Evolutionary conservation across 176 grass and related monocot genomes (phyloP), one percentile per base, ranked within the genome.

Genomic region (Oryza longistaminata): DNA sequence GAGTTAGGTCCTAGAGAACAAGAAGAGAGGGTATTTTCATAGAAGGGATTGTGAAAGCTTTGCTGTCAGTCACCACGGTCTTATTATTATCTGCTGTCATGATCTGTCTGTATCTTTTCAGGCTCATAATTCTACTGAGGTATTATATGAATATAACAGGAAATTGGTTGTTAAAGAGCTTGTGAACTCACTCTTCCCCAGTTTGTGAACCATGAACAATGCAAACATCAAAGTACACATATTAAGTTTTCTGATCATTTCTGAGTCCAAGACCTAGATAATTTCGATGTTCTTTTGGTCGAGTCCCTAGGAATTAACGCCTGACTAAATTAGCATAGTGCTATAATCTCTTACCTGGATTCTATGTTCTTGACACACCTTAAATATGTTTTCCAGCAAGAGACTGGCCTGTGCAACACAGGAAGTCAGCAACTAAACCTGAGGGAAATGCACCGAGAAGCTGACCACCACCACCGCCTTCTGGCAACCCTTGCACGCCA

Each of bases 381-480:
- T 34, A 29, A n/a, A n/a, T 68, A 70, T 76, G 37, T 11, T 82
- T 73, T 91, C 13, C 92, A 97, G 95, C 93, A 93, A 75, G 82
- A 90, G 82, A 95, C 93, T 70, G 91, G 91, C 46, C 76, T 93
- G 52, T 98, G 95, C 87, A 93, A 95, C 53, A 58, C 53, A 58
- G 53, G 53, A 58, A 58, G 53, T 2, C 1, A 58, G 19, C 17
- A 58, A n/a, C 53, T 21, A n/a, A 58, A 58, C 6, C 17, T 58
- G 19, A 9, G 17, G 19, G 53, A 58, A 21, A 58, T 58, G 53
- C 2, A 19, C 53, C 53, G 6, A 58, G 53, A 58, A 58, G 53
- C 17, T 19, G 53, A 58, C 53, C 69, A 66, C 42, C 69, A 66
- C 29, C 76, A 81, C 27, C 44, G 11, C 77, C 85, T 81, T 9